A percentile compares a stretch with the other conserved stretches of the same genome.
Conservation (phyloP, 768 basidiomycete species). For the Rhodocollybia butyracea region DNA sequence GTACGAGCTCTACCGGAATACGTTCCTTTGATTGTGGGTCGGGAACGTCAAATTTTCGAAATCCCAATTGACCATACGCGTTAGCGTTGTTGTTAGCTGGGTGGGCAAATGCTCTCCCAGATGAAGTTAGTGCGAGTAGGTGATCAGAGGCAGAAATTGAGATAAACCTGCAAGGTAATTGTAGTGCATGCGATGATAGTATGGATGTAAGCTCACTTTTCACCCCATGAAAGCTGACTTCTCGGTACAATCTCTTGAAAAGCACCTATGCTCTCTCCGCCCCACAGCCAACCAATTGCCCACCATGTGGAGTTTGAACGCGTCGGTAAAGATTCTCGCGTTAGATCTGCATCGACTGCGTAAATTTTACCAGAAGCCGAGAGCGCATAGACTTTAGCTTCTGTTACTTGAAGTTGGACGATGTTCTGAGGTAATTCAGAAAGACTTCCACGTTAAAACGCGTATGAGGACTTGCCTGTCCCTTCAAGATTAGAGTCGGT, state of each 20-base stretch:
- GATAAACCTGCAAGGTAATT: constrained; percentile 48
- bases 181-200: neutral
- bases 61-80: constrained; percentile 78
- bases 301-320: constrained; percentile 55
- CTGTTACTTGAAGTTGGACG: constrained; percentile 55
- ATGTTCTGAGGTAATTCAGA: constrained; percentile 54
- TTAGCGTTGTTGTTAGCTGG: constrained; percentile 77
- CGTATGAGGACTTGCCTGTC: constrained; percentile 45
- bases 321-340: constrained; percentile 39
- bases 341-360: constrained; percentile 51
- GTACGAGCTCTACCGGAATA: constrained; percentile 51
- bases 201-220: constrained; percentile 46
- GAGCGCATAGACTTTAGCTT: constrained; percentile 68
- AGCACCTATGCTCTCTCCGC: constrained; percentile 43
- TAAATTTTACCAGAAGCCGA: constrained; percentile 77
- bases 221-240: constrained; percentile 54
- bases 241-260: constrained; percentile 61
- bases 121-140: constrained; percentile 66
- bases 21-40: constrained; percentile 29
- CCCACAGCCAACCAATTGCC: constrained; percentile 58
- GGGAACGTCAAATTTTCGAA: constrained; percentile 57
- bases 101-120: constrained; percentile 75
- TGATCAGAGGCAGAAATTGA: constrained; percentile 74
- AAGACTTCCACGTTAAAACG: neutral
- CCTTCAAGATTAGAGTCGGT: constrained; percentile 56